Conservation (phyloP, 2,329 filamentous ascomycete species). For the Thelonectria discophora region DNA sequence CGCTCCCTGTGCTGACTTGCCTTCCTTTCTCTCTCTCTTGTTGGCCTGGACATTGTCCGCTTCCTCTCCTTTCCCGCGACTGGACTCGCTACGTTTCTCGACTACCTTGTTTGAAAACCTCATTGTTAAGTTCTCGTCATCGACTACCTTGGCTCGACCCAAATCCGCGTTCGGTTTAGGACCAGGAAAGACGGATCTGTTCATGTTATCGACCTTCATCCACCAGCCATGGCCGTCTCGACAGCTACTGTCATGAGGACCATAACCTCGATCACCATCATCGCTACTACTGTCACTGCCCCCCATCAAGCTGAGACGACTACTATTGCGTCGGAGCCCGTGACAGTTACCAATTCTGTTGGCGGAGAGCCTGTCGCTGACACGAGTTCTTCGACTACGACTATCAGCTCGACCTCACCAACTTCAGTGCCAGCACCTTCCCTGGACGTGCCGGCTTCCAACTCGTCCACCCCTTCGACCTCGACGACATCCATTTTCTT, state of each 20-base stretch:
- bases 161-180: background rate
- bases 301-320: slow-evolving; percentile 2
- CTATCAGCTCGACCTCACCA: background rate
- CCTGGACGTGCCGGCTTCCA: background rate
- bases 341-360: background rate
- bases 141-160: slow-evolving; percentile 54
- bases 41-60: slow-evolving; percentile 24
- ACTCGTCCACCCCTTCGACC: slow-evolving; percentile 28
- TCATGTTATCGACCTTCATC: slow-evolving; percentile 10
- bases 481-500: slow-evolving; percentile 10
- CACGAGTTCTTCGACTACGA: slow-evolving; percentile 14
- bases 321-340: slow-evolving; percentile 1
- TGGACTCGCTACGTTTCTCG: slow-evolving; percentile 49
- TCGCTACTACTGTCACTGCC: slow-evolving; percentile 17
- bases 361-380: background rate
- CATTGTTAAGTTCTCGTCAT: slow-evolving; percentile 56
- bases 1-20: slow-evolving; percentile 24
- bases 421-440: background rate
- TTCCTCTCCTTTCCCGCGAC: slow-evolving; percentile 32
- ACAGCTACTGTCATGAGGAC: slow-evolving; percentile 27
- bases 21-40: slow-evolving; percentile 18
- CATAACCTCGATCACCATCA: slow-evolving; percentile 18
- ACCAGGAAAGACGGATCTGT: background rate
- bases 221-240: slow-evolving; percentile 22
- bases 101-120: slow-evolving; percentile 47